Evolutionary conservation across 2,329 filamentous ascomycete species (phyloP).

Genomic region (Epichloe gansuensis): DNA sequence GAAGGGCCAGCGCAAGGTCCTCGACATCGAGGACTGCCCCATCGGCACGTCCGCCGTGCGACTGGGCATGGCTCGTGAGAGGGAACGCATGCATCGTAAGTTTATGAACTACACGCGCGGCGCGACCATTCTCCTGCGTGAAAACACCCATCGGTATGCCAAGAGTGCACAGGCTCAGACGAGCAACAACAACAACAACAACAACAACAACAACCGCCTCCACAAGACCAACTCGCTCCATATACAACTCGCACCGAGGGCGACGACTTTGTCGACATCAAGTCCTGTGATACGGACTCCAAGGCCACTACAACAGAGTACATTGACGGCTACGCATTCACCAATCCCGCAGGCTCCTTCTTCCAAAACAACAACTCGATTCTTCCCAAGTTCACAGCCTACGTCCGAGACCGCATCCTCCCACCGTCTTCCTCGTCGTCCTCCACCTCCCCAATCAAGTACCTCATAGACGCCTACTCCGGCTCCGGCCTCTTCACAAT

Average conservation of each 20-base stretch:
- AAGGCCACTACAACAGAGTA: conserved; percentile 80
- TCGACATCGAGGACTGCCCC: conserved; percentile 96
- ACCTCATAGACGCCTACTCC: conserved; percentile 95
- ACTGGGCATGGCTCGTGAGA: conserved; percentile 64
- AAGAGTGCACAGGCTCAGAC: conserved; percentile 24
- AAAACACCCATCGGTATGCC: conserved; percentile 59
- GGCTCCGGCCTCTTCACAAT: conserved; percentile 96
- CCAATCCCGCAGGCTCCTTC: conserved; percentile 85
- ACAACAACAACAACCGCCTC: conserved; percentile 14
- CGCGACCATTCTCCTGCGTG: conserved; percentile 78
- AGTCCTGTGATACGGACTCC: conserved; percentile 78
- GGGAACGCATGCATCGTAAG: conserved; percentile 60
- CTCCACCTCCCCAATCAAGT: conserved; percentile 48
- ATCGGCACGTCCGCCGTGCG: conserved; percentile 82
- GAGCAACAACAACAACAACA: conserved; percentile 4
- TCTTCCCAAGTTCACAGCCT: conserved; percentile 71
- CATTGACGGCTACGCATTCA: conserved; percentile 71
- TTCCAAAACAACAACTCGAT: conserved; percentile 99
- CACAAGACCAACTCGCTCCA: conserved; percentile 14
- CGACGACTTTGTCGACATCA: conserved; percentile 55
- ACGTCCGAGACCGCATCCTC: conserved; percentile 70
- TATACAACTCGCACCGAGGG: conserved; percentile 35
- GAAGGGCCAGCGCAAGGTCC: conserved; percentile 65
- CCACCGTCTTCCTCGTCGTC: conserved; percentile 29
- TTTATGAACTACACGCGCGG: conserved; percentile 63